phyloP scores from a whole-genome alignment of 2,329 filamentous ascomycete species.

The Paecilomyces niveus region DNA sequence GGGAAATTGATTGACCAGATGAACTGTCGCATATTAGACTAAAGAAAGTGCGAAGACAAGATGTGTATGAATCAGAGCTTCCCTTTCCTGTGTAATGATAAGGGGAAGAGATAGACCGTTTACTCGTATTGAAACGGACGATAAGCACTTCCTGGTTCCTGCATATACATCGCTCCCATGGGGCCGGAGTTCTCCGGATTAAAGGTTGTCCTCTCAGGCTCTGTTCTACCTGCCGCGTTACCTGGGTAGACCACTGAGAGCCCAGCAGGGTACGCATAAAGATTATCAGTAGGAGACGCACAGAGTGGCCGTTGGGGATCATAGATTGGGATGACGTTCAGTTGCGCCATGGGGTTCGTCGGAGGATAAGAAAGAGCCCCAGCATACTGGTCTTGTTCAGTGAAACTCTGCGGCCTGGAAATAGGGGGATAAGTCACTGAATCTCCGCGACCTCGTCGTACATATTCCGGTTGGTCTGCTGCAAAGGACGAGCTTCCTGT shows the following conservation, averaged over 20 bases:
- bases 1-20: background rate
- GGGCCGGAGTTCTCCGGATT: background rate
- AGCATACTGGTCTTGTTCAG: background rate
- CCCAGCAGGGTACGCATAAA: constrained; percentile 4
- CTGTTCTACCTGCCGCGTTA: background rate
- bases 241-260: background rate
- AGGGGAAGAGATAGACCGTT: too few relatives aligned
- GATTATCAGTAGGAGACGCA: constrained; percentile 15
- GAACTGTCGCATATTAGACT: too few relatives aligned
- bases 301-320: constrained; percentile 16
- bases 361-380: background rate
- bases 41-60: background rate
- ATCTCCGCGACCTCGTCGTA: constrained; percentile 6
- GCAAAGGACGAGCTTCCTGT: background rate
- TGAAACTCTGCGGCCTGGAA: background rate
- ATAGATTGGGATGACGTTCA: constrained; percentile 14
- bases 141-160: background rate
- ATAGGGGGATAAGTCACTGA: constrained; percentile 15
- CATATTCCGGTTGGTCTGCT: background rate
- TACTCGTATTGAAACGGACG: background rate
- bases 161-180: background rate
- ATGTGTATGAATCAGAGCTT: background rate
- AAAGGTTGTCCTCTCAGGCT: background rate
- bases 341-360: constrained; percentile 14
- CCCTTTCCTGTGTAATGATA: background rate